phyloP scores from a whole-genome alignment of 345 rosid genomes.

The Cardiospermum halicacabum region DNA sequence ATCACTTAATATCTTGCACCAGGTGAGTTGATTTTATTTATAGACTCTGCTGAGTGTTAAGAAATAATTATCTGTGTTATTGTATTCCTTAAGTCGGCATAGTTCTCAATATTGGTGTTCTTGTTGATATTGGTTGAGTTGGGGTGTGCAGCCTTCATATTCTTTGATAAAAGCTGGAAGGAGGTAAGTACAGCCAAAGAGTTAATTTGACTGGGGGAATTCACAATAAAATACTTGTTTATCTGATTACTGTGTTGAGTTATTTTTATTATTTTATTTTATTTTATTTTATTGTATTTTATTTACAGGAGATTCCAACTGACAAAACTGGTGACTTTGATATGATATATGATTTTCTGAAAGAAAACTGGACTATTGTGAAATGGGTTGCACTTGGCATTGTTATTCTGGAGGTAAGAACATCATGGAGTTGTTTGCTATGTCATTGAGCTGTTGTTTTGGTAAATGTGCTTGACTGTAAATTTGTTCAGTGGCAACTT shows the following conservation, averaged over 20 bases:
- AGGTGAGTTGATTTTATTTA: neutral
- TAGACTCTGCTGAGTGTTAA: conserved; percentile 1
- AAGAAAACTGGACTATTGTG: conserved; percentile 71
- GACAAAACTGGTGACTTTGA: conserved; percentile 83
- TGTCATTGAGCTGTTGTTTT: neutral
- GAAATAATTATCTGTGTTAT: conserved; percentile 9
- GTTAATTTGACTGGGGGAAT: neutral
- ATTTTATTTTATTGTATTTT: no score
- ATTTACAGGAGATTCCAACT: conserved; percentile 64
- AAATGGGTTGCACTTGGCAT: conserved; percentile 95
- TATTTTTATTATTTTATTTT: no score
- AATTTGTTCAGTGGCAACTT: neutral
- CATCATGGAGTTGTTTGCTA: neutral
- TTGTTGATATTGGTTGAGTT: conserved; percentile 85
- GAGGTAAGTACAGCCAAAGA: conserved; percentile 44
- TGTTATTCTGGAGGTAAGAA: conserved; percentile 76
- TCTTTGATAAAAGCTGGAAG: conserved; percentile 86
- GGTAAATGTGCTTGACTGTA: neutral
- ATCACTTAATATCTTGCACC: neutral
- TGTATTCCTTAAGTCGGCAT: conserved; percentile 55
- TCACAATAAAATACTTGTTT: conserved; percentile 6
- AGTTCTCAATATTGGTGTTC: conserved; percentile 75
- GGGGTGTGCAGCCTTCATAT: conserved; percentile 87
- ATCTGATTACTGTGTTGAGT: conserved; percentile 4
- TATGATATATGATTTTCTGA: conserved; percentile 65